Conservation (phyloP, 2,329 filamentous ascomycete species). For the Amylocarpus encephaloides region DNA sequence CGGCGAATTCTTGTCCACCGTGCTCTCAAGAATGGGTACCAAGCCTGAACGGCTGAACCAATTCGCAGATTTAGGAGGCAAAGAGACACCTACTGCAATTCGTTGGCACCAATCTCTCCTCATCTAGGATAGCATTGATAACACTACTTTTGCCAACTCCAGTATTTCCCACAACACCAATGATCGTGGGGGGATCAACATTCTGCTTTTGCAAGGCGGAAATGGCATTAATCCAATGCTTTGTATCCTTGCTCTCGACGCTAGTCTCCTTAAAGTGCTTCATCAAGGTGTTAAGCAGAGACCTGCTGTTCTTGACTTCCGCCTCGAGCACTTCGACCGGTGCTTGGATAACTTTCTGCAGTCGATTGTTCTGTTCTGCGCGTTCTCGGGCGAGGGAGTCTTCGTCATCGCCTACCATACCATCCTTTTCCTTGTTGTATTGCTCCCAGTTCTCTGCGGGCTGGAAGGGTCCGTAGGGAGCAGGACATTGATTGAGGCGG, state of each 20-base stretch:
- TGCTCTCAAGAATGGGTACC: background rate
- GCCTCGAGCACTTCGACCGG: conserved; percentile 23
- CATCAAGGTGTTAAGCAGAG: conserved; percentile 23
- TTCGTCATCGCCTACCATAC: no score
- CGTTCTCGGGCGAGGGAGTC: no score
- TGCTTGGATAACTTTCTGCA: conserved; percentile 21
- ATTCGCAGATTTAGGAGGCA: conserved; percentile 35
- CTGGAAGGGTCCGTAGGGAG: no score
- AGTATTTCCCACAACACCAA: conserved; percentile 26
- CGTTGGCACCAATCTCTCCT: conserved; percentile 41
- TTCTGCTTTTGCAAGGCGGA: conserved; percentile 18
- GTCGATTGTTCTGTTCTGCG: no score
- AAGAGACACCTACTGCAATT: conserved; percentile 11
- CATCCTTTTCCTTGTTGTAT: no score
- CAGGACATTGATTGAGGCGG: no score
- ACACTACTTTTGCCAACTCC: conserved; percentile 25
- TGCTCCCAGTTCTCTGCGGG: no score
- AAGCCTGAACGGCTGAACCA: background rate
- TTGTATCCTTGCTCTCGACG: conserved; percentile 15
- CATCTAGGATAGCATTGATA: conserved; percentile 36
- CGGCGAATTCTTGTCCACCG: background rate
- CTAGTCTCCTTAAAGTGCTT: conserved; percentile 15
- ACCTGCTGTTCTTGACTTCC: conserved; percentile 19
- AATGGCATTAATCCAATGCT: conserved; percentile 26
- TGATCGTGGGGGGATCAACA: conserved; percentile 22